Evolutionary conservation across 768 basidiomycete species (phyloP), one percentile per base, ranked within the genome.

Genomic region (Naematelia encephala): DNA sequence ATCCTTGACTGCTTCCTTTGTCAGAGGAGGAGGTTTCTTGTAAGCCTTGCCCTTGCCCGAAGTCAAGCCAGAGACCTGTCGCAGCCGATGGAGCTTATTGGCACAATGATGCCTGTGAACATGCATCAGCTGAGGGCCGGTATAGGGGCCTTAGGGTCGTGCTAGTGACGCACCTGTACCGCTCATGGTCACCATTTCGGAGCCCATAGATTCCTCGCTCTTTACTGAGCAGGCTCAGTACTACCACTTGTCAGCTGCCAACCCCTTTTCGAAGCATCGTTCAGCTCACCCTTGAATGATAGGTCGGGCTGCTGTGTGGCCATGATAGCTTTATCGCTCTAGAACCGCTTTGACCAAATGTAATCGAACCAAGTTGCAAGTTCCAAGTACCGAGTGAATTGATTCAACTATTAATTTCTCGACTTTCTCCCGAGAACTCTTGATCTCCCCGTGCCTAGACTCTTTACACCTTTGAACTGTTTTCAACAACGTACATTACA

Each of bases 151-250:
- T 39, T n/a, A 13, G 5, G 50, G 14, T 3, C 19, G 45, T 27
- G n/a, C 19, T 5, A 56, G 22, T 21, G 14, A 43, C 81, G 50
- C 55, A 89, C 90, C 87, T 82, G 79, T 97, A 97, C 52, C 92
- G 85, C 54, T 82, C 80, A 76, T 86, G 87, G 74, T 98, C 93
- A 70, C 87, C 89, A 73, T 90, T 92, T 62, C 93, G 86, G 62
- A 96, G 79, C 4, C 94, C 94, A 76, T 93, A 94, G 2, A 89
- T 86, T 63, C 82, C 90, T 56, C 94, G 85, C 72, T 96, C 91
- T 73, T 90, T 87, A 74, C 93, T 92, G 39, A 84, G 85, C 53
- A 91, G 82, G 70, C 86, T 86, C 39, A 96, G 82, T 22, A 90
- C 91, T 96, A 63, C 8, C 34, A 16, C 34, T n/a, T 45, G 44